Percentiles rank a stretch among this genome's conserved stretches.
phyloP scores from a whole-genome alignment of 129 eudicot genomes.

The Tagetes erecta region DNA sequence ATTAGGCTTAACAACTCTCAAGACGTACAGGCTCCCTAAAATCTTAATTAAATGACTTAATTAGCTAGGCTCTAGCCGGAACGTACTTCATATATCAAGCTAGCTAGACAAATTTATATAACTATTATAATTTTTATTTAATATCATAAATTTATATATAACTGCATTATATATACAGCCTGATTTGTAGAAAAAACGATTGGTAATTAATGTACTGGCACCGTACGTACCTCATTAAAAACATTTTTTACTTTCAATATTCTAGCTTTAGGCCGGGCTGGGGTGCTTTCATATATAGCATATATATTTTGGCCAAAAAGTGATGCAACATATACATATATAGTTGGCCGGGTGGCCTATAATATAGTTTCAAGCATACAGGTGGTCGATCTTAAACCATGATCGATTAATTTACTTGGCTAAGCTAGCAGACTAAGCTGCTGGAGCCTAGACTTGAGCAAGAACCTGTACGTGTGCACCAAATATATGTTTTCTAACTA shows the following conservation, averaged over 20 bases:
- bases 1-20: no score
- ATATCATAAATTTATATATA: no score
- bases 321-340: background rate
- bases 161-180: no score
- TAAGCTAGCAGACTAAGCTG: background rate
- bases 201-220: background rate
- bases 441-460: slow-evolving; percentile 78
- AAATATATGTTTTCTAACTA: slow-evolving; percentile 78
- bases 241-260: background rate
- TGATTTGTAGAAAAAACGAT: background rate
- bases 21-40: no score
- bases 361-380: background rate
- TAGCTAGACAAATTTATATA: no score
- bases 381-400: background rate
- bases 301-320: background rate
- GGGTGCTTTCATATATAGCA: background rate
- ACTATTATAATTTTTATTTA: no score
- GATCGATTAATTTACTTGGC: slow-evolving; percentile 42
- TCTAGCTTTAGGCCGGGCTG: background rate
- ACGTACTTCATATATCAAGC: no score
- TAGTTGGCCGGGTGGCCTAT: background rate
- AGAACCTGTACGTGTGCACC: slow-evolving; percentile 92
- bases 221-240: background rate
- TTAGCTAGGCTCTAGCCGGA: no score
- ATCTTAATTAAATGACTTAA: no score